Base-by-base conservation (phyloP, 2,329 filamentous ascomycete species). In the Emericellopsis atlantica region DNA sequence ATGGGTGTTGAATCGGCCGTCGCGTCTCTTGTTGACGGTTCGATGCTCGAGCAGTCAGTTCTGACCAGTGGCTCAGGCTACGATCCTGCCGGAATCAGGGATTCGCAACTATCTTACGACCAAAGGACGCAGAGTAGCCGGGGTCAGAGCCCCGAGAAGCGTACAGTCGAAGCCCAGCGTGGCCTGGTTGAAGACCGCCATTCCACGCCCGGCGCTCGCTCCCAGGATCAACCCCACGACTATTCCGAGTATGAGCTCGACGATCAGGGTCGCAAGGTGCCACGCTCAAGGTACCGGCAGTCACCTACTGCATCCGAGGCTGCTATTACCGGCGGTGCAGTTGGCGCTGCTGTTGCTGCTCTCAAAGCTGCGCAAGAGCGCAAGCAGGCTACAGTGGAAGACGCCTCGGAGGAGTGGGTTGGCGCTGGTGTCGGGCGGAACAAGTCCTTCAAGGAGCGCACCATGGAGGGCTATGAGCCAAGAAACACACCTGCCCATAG, bases 1-100 rank as follows among this genome's bases (percentile, higher is more conserved):
- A 55, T 79, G 29, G 86, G 75, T 2, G 79, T 94, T 0, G 89
- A 95, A 59, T 95, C 89, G 12, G 84, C 84, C 9, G 89, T 96
- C 10, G 90, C 90, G 7, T 95, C 89, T 14, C 67, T 96, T 6
- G 66, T 81, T 2, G 82, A 92, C 50, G 86, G 88, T 15, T 90
- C 87, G 0, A 65, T 72, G 58, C 56, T 76, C 14, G 72, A 76
- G 5, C 72, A 73, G 40, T 93, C 87, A 2, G 74, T 81, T 11
- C 56, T 95, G 40, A 89, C 78, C 4, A 65, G 54, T 31, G 70
- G 67, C 9, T 80, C 76, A 11, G 68, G 66, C 26, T 50, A 71
- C 46, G 68, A 72, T 22, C 72, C 69, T 45, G 49, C 44, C 21
- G 48, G 60, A 46, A 51, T 53, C 44, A 46, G 62, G 43, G 49